Evolutionary conservation across 176 grass and related monocot genomes (phyloP).

Genomic region (Guadua angustifolia): DNA sequence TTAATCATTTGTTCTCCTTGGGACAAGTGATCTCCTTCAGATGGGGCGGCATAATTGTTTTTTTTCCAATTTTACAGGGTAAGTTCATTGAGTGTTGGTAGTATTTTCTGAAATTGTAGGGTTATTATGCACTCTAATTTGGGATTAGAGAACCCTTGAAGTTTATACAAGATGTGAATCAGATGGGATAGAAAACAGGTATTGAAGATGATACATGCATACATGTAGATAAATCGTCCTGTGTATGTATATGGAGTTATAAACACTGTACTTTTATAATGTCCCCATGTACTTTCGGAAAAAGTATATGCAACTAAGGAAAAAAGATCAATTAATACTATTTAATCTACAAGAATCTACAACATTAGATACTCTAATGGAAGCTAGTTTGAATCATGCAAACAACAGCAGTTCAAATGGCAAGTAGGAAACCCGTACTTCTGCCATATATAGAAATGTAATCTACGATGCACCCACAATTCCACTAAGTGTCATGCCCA

Average conservation of each 20-base stretch:
- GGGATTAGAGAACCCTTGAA: background rate
- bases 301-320: background rate
- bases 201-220: background rate
- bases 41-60: background rate
- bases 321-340: background rate
- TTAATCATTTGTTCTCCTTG: background rate
- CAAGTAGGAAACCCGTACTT: constrained; percentile 1
- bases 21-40: background rate
- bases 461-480: background rate
- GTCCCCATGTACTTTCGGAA: background rate
- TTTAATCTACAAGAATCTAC: constrained; percentile 4
- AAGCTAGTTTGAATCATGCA: constrained; percentile 4
- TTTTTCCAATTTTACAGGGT: background rate
- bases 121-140: background rate
- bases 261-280: constrained; percentile 12
- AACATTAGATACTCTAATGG: background rate
- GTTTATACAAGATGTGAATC: no score
- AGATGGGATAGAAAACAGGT: background rate
- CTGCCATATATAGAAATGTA: background rate
- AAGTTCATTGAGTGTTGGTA: background rate
- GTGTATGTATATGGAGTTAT: background rate
- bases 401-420: constrained; percentile 8
- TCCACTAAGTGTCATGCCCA: background rate
- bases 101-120: constrained; percentile 6
- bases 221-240: background rate